Evolutionary conservation across 768 basidiomycete species (phyloP).

Genomic region (Rhodotorula toruloides): DNA sequence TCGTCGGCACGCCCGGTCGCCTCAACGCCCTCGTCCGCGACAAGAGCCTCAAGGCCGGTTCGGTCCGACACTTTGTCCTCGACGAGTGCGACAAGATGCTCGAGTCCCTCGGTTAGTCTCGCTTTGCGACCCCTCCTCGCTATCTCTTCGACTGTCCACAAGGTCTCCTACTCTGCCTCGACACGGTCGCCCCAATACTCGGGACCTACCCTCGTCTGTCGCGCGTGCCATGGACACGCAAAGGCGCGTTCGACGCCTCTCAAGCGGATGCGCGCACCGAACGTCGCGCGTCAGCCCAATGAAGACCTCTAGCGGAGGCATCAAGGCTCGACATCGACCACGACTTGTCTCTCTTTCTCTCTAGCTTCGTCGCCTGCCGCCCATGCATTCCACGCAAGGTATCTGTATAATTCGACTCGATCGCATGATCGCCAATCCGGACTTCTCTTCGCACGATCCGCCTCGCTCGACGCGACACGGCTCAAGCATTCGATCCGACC

Average conservation of each 20-base stretch:
- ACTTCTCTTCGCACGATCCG: not conserved
- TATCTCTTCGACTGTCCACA: not conserved
- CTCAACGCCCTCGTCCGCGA: constrained; percentile 92
- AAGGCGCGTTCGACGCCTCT: too few relatives aligned
- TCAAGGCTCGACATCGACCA: not conserved
- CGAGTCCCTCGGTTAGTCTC: constrained; percentile 99
- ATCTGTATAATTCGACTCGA: too few relatives aligned
- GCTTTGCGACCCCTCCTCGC: not conserved
- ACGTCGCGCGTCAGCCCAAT: too few relatives aligned
- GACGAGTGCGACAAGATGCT: constrained; percentile 99
- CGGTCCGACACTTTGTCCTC: constrained; percentile 98
- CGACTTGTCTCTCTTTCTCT: not conserved
- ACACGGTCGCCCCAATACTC: not conserved
- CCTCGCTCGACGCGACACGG: too few relatives aligned
- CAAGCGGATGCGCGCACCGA: too few relatives aligned
- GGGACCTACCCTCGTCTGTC: too few relatives aligned
- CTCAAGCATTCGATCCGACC: too few relatives aligned
- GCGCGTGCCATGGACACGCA: too few relatives aligned
- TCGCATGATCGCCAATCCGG: too few relatives aligned
- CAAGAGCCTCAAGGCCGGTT: constrained; percentile 88
- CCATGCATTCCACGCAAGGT: too few relatives aligned
- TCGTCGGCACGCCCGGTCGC: constrained; percentile 96
- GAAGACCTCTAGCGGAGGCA: not conserved
- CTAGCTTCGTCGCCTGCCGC: not conserved
- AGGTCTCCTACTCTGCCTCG: not conserved